These are phyloP conservation scores for Trichoderma endophyticum DNA, from an alignment of 2,329 filamentous ascomycete species.

Conservation along the genomic window DNA sequence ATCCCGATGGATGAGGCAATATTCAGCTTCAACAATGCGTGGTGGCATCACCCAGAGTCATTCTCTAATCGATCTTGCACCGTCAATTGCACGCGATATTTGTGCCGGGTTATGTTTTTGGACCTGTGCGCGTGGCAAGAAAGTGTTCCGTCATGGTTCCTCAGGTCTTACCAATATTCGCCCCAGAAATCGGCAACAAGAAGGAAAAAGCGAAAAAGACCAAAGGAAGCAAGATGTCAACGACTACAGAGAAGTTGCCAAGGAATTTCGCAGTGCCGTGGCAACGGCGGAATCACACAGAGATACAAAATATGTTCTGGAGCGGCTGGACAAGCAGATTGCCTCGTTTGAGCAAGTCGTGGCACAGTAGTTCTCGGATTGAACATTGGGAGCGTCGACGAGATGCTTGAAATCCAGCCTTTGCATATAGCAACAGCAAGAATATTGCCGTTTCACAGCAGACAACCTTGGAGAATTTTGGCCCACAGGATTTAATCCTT, in stretches of 20 bases:
- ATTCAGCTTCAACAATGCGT: background rate
- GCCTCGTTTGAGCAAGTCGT: background rate
- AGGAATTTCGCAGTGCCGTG: background rate
- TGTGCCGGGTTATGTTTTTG: background rate
- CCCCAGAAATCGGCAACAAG: background rate
- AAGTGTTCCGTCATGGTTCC: background rate
- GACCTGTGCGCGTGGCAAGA: background rate
- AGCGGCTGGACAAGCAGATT: slow-evolving; percentile 4
- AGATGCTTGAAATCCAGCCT: background rate
- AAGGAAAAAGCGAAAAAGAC: background rate
- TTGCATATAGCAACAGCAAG: background rate
- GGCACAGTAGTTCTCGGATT: background rate
- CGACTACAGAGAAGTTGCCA: background rate
- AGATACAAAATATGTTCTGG: background rate
- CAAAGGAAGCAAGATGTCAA: background rate
- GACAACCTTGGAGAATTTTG: background rate
- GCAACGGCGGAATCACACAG: slow-evolving; percentile 8
- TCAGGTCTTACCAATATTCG: background rate
- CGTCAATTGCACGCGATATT: slow-evolving; percentile 3
- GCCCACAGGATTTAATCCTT: background rate
- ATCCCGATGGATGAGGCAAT: background rate
- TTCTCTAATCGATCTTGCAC: background rate
- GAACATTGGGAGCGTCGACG: background rate
- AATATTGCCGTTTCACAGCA: background rate
- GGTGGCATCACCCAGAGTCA: background rate